A percentile compares a stretch with the other conserved stretches of the same genome.
Evolutionary conservation across 2,329 filamentous ascomycete species (phyloP).

Genomic region (Chaetomium strumarium): DNA sequence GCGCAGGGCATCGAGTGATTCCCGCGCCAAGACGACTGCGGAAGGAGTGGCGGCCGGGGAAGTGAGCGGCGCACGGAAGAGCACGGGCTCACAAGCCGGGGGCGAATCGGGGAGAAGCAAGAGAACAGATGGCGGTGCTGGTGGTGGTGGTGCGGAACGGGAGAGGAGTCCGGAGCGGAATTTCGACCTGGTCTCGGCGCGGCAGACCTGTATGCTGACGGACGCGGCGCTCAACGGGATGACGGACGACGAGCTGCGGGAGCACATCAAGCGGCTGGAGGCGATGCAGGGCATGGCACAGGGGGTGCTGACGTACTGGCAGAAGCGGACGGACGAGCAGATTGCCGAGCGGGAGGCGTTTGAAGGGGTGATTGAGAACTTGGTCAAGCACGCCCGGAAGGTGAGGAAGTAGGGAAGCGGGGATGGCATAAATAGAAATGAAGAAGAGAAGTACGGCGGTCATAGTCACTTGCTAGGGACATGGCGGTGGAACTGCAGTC

Average conservation of each 20-base stretch:
- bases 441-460: too few relatives aligned
- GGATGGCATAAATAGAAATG: background rate
- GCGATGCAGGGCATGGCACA: conserved; percentile 65
- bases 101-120: background rate
- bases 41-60: background rate
- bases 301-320: conserved; percentile 81
- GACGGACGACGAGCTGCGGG: conserved; percentile 67
- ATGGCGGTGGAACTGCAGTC: too few relatives aligned
- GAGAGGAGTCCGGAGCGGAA: conserved; percentile 56
- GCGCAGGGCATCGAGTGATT: conserved; percentile 48
- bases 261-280: conserved; percentile 64
- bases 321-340: conserved; percentile 77
- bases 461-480: too few relatives aligned
- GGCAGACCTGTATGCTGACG: conserved; percentile 75
- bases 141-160: background rate
- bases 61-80: background rate
- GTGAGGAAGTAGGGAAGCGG: conserved; percentile 56
- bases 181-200: conserved; percentile 72
- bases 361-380: conserved; percentile 92
- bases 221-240: conserved; percentile 75
- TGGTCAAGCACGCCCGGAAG: conserved; percentile 86
- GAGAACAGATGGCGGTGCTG: background rate
- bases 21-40: conserved; percentile 32
- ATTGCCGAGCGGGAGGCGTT: conserved; percentile 88
- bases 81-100: background rate